Base-by-base conservation (phyloP, 148 eudicot genomes). In the Chenopodium album region DNA sequence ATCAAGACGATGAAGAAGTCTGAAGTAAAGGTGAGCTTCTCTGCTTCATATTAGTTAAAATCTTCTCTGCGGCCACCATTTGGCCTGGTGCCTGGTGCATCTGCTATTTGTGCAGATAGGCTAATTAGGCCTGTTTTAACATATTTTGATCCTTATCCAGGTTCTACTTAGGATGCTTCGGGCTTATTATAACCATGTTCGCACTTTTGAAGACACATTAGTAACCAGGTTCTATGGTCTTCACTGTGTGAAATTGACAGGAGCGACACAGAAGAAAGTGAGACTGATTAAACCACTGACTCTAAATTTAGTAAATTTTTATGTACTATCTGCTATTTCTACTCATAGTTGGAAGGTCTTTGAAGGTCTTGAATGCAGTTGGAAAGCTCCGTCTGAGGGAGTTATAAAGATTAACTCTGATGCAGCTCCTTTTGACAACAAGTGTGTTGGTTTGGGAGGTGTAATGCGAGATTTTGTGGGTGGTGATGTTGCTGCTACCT, bases 1-100 rank as follows among this genome's bases (percentile, higher is more conserved):
- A 94, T 94, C 69, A 94, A 94, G 87, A 94, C 98, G n/a, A 83
- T 94, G 91, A 94, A 92, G 82, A 92, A 92, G 78, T 83, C 96
- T 34, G 98, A 92, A 88, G 92, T 89, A 5, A 94, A 92, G 83
- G 98, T 94, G 86, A 90, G 93, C 32, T 31, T 31, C 32, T 31
- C 32, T 48, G 59, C 34, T 34, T 16, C 37, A 26, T 64, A 54
- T 71, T 46, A 26, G 54, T 62, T 60, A n/a, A 26, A 46, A 31
- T 31, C 32, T 31, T 31, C 1, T 31, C 32, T 31, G 32, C 32
- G 23, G 23, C 22, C 64, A 60, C 64, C 64, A 60, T 31, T 31
- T 31, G 32, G 32, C 32, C 32, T 31, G 23, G 64, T 60, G 23
- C 7, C 23, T 31, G 32, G 32, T 31, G 32, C 32, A 31, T 60